Conservation (phyloP, 129 eudicot genomes). For the Solidago caesia region DNA sequence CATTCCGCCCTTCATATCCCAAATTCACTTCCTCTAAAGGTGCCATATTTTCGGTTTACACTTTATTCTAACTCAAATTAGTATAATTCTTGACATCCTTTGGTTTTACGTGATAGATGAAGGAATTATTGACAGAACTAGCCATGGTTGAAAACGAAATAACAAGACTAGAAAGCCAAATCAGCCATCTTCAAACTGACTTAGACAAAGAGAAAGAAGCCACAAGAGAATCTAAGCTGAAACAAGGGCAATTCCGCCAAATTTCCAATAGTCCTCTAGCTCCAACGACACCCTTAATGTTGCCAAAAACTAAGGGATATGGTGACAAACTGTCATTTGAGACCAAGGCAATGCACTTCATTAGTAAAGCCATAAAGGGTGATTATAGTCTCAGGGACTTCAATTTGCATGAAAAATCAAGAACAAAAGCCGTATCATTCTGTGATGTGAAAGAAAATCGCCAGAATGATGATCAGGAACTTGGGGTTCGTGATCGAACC, state of each 20-base stretch:
- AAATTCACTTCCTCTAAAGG: slow-evolving; percentile 74
- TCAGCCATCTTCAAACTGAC: slow-evolving; percentile 55
- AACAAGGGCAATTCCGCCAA: slow-evolving; percentile 27
- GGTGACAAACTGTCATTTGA: slow-evolving; percentile 58
- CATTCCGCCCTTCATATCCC: slow-evolving; percentile 58
- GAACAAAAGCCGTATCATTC: slow-evolving; percentile 32
- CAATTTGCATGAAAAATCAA: slow-evolving; percentile 38
- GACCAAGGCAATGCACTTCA: slow-evolving; percentile 83
- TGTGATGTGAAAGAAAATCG: slow-evolving; percentile 49
- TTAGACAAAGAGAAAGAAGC: slow-evolving; percentile 56
- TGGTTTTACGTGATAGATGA: slow-evolving; percentile 42
- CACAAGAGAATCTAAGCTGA: slow-evolving; percentile 36
- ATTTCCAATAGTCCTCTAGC: slow-evolving; percentile 30
- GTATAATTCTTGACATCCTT: background rate
- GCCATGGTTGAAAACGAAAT: slow-evolving; percentile 86
- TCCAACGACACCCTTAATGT: slow-evolving; percentile 33
- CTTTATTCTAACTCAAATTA: background rate
- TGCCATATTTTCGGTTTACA: slow-evolving; percentile 8
- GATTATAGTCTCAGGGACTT: slow-evolving; percentile 68
- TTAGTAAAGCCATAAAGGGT: slow-evolving; percentile 90
- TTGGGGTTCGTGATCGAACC: slow-evolving; percentile 40
- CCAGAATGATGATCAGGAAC: slow-evolving; percentile 27
- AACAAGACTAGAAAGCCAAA: slow-evolving; percentile 76
- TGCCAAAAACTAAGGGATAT: slow-evolving; percentile 24
- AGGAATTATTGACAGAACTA: slow-evolving; percentile 69